phyloP scores from a whole-genome alignment of 805 yeast genomes.

The Suhomyces xylopsoci region DNA sequence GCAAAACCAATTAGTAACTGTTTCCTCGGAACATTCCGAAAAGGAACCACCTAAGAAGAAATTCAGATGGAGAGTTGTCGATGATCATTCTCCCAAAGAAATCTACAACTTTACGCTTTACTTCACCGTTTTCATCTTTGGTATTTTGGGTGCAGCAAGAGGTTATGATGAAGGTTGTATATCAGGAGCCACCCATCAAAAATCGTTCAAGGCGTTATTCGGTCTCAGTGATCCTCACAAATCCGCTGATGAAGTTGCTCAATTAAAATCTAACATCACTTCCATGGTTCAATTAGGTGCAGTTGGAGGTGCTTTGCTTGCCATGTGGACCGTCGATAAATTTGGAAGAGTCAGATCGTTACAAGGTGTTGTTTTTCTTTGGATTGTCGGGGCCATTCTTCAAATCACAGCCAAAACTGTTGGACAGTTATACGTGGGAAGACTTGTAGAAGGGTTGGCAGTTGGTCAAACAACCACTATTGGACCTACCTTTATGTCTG shows the following conservation, averaged over 20 bases:
- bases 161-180: conserved; percentile 58
- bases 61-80: conserved; percentile 22
- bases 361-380: conserved; percentile 36
- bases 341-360: conserved; percentile 51
- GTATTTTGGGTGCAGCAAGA: conserved; percentile 54
- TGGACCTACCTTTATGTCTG: conserved; percentile 55
- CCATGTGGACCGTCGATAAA: conserved; percentile 47
- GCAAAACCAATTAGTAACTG: background rate
- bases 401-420: conserved; percentile 45
- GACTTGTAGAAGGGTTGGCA: conserved; percentile 53
- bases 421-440: conserved; percentile 55
- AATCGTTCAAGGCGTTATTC: conserved; percentile 39
- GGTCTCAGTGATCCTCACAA: conserved; percentile 42
- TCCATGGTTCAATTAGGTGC: conserved; percentile 60
- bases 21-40: background rate
- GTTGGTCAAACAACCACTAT: conserved; percentile 57
- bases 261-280: conserved; percentile 50
- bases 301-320: conserved; percentile 51
- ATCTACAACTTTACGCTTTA: conserved; percentile 47
- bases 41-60: conserved; percentile 1
- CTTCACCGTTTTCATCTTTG: conserved; percentile 47
- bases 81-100: conserved; percentile 40
- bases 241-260: conserved; percentile 36
- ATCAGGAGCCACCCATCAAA: conserved; percentile 45
- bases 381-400: conserved; percentile 42